These are phyloP conservation scores for Globisporangium heterothallicum DNA, from an alignment of 352 stramenopile species.

Conservation along the genomic window DNA sequence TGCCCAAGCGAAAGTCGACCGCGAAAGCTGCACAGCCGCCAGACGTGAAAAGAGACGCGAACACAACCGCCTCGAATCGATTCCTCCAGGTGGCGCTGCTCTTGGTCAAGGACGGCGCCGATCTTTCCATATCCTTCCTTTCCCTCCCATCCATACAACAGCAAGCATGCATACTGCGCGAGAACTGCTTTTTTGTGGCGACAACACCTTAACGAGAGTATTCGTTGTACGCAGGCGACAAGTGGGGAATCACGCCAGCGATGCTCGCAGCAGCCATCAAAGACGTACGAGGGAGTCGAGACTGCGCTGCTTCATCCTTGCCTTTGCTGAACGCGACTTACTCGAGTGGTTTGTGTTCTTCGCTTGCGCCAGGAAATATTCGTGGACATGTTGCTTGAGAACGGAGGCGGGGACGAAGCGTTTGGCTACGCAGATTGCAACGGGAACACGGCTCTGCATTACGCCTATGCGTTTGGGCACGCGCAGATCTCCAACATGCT, in stretches of 20 bases:
- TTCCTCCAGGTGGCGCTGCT: slow-evolving; percentile 31
- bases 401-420: slow-evolving; percentile 17
- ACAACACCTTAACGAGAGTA: slow-evolving; percentile 10
- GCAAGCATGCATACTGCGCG: background rate
- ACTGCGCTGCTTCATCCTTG: background rate
- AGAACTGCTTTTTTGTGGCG: background rate
- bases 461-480: slow-evolving; percentile 61
- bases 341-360: background rate
- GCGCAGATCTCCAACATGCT: slow-evolving; percentile 36
- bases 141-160: background rate
- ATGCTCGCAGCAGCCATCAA: slow-evolving; percentile 43
- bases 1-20: no score
- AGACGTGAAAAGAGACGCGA: no score
- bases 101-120: slow-evolving; percentile 26
- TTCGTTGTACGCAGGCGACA: slow-evolving; percentile 25
- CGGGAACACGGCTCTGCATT: slow-evolving; percentile 56
- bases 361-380: slow-evolving; percentile 17
- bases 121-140: slow-evolving; percentile 20
- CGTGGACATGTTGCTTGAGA: slow-evolving; percentile 30
- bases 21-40: no score
- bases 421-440: slow-evolving; percentile 26
- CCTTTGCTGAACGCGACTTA: no score
- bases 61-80: slow-evolving; percentile 12
- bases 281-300: slow-evolving; percentile 21
- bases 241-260: slow-evolving; percentile 55